Evolutionary conservation across 1,284 basidiomycete species (phyloP).

Genomic region (Anthracocystis setariae): DNA sequence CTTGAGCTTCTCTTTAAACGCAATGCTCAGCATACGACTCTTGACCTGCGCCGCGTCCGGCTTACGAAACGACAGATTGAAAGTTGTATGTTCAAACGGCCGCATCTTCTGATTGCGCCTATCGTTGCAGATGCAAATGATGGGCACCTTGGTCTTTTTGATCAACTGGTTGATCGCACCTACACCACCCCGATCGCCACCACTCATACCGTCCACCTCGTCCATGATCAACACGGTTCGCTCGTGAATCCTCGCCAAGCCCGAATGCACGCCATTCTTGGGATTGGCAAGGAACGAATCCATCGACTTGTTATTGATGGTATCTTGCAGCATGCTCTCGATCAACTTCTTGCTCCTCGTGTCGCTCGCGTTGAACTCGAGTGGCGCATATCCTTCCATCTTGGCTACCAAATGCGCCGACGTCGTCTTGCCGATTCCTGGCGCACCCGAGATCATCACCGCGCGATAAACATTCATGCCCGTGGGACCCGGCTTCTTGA

Average conservation of each 20-base stretch:
- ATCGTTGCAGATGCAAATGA: slow-evolving; percentile 98
- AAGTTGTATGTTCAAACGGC: slow-evolving; percentile 81
- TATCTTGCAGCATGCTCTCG: slow-evolving; percentile 73
- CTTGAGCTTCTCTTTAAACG: slow-evolving; percentile 77
- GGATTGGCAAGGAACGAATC: slow-evolving; percentile 77
- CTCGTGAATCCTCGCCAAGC: slow-evolving; percentile 74
- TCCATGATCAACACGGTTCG: slow-evolving; percentile 95
- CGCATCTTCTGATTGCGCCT: slow-evolving; percentile 86
- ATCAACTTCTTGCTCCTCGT: slow-evolving; percentile 94
- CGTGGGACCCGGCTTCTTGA: slow-evolving; percentile 94
- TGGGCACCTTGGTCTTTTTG: slow-evolving; percentile 94
- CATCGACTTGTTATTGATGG: slow-evolving; percentile 75
- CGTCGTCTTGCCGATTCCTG: slow-evolving; percentile 97
- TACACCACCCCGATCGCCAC: slow-evolving; percentile 93
- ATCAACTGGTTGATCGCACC: slow-evolving; percentile 91
- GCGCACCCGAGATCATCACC: slow-evolving; percentile 88
- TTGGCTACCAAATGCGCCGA: slow-evolving; percentile 92
- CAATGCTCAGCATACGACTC: slow-evolving; percentile 79
- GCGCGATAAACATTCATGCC: slow-evolving; percentile 87
- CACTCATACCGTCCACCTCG: slow-evolving; percentile 99
- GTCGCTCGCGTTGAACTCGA: slow-evolving; percentile 97
- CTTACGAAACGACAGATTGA: slow-evolving; percentile 72
- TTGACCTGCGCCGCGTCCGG: slow-evolving; percentile 52
- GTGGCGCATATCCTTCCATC: slow-evolving; percentile 85
- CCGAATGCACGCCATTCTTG: neutral